phyloP scores from a whole-genome alignment of 129 eudicot genomes.

The Pittosporum tobira region DNA sequence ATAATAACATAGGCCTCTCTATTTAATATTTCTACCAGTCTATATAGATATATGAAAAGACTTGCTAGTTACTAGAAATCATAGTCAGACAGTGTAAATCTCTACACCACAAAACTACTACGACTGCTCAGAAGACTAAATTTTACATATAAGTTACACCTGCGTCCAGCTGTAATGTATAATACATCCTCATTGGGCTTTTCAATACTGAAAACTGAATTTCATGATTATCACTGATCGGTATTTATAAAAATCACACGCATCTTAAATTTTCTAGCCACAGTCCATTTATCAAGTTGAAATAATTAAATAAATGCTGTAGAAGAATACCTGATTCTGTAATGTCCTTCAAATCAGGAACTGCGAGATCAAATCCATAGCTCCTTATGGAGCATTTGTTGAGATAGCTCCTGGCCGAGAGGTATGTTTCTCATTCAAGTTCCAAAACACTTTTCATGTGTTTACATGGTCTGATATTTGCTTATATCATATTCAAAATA shows the following conservation, averaged over 20 bases:
- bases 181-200: background rate
- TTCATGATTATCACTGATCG: background rate
- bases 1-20: slow-evolving; percentile 62
- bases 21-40: background rate
- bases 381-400: slow-evolving; percentile 86
- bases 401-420: slow-evolving; percentile 97
- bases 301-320: background rate
- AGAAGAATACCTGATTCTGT: slow-evolving; percentile 6
- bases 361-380: slow-evolving; percentile 77
- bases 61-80: too few species aligned
- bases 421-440: slow-evolving; percentile 30
- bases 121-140: background rate
- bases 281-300: background rate
- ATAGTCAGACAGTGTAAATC: background rate
- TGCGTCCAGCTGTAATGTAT: background rate
- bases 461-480: slow-evolving; percentile 2
- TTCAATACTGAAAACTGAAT: background rate
- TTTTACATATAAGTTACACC: background rate
- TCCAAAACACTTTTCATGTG: background rate
- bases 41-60: background rate
- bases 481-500: background rate
- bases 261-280: too few species aligned
- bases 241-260: background rate
- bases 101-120: background rate
- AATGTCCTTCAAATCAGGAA: slow-evolving; percentile 46